A percentile compares a stretch with the other conserved stretches of the same genome.
phyloP scores from a whole-genome alignment of 768 basidiomycete species.

The Pleurotus djamor region DNA sequence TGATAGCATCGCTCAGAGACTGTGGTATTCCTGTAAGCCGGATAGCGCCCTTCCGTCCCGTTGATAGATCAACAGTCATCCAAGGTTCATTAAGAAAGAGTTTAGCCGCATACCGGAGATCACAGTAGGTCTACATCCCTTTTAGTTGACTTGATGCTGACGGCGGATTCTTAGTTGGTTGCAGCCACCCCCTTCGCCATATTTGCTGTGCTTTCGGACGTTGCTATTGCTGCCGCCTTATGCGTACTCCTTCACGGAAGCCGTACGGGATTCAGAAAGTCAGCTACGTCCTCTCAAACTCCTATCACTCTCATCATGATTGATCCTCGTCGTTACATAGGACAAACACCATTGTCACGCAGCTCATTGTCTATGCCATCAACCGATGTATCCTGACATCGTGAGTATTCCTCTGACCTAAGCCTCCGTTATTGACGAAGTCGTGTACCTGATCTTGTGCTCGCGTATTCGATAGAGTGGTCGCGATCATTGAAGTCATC shows the following conservation, averaged over 20 bases:
- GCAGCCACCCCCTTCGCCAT: slow-evolving; percentile 11
- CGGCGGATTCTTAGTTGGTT: background rate
- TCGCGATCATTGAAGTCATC: slow-evolving; percentile 36
- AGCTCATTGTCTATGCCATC: slow-evolving; percentile 45
- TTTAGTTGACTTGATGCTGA: background rate
- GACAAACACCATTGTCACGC: slow-evolving; percentile 38
- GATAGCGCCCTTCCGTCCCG: background rate
- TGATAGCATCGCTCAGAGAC: slow-evolving; percentile 5
- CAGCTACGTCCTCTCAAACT: background rate
- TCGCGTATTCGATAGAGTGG: slow-evolving; percentile 18
- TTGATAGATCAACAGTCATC: background rate
- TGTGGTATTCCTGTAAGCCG: slow-evolving; percentile 5
- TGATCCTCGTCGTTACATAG: slow-evolving; percentile 17
- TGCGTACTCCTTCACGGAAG: slow-evolving; percentile 10
- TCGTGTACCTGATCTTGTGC: background rate
- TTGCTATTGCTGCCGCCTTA: slow-evolving; percentile 8
- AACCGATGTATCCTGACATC: slow-evolving; percentile 48
- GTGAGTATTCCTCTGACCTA: slow-evolving; percentile 21
- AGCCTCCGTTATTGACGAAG: background rate
- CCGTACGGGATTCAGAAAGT: slow-evolving; percentile 8
- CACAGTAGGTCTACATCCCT: slow-evolving; percentile 2
- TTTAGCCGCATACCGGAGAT: slow-evolving; percentile 5
- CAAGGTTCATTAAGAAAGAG: slow-evolving; percentile 12
- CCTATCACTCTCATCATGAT: background rate
- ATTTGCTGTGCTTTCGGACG: slow-evolving; percentile 9